These are phyloP conservation scores for Blastobotrys indianensis DNA, from an alignment of 1,139 yeast genomes.

Conservation along the genomic window DNA sequence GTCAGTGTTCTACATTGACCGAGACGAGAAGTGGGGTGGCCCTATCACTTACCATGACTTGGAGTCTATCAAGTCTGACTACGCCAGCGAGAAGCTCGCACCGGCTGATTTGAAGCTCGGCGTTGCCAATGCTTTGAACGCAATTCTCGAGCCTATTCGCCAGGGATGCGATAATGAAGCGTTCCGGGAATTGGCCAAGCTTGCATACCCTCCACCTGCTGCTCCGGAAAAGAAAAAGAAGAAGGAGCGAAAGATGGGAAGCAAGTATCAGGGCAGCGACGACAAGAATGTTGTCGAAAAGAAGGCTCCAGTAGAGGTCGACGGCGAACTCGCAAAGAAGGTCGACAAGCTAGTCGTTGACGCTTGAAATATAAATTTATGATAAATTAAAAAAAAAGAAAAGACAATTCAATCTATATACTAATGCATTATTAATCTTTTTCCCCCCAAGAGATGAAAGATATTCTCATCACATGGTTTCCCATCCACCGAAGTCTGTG, in stretches of 20 bases:
- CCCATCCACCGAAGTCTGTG: constrained; percentile 94
- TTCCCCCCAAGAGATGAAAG: too few relatives aligned
- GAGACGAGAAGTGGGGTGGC: constrained; percentile 98
- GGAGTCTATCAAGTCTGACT: constrained; percentile 68
- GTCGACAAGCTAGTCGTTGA: too few relatives aligned
- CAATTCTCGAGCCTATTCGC: constrained; percentile 77
- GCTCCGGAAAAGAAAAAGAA: constrained; percentile 49
- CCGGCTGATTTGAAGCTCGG: constrained; percentile 95
- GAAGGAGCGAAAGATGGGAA: constrained; percentile 79
- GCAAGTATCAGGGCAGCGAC: constrained; percentile 68
- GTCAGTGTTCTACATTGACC: constrained; percentile 64
- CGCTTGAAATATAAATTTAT: too few relatives aligned
- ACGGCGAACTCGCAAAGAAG: too few relatives aligned
- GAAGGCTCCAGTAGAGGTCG: background rate
- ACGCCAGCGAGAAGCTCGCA: constrained; percentile 62
- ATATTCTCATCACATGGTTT: constrained; percentile 58
- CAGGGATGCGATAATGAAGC: constrained; percentile 59
- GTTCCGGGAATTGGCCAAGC: constrained; percentile 64
- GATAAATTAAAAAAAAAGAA: background rate
- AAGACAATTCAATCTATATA: background rate
- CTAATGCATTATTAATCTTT: background rate
- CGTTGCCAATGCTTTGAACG: constrained; percentile 77
- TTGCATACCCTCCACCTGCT: constrained; percentile 80
- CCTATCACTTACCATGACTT: constrained; percentile 66
- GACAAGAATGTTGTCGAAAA: constrained; percentile 13